Evolutionary conservation across 768 basidiomycete species (phyloP), one percentile per base, ranked within the genome.

Genomic region (Lentinus brumalis): DNA sequence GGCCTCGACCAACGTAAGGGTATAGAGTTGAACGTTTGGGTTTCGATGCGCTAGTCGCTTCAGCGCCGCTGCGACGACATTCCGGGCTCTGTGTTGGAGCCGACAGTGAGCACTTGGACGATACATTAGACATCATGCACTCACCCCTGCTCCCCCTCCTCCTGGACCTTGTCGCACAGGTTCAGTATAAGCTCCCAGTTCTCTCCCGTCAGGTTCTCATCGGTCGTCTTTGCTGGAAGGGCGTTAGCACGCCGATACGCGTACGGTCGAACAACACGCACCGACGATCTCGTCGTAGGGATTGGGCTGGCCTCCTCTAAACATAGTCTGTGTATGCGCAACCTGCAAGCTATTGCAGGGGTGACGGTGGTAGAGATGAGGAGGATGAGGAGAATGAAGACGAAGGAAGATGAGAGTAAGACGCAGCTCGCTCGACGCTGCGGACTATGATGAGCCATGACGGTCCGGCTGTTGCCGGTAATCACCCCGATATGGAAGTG

Each of bases 121-220:
- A 26, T 26, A 26, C 21, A 26, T 26, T 26, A 26, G 21, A 56
- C 38, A 45, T 7, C 29, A 42, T 4, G 54, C n/a, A 74, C 85
- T 63, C 57, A 95, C 96, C 96, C 96, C 50, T 82, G 75, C 70
- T 89, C 86, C 2, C 92, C 90, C 64, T 99, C 96, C 12, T 95
- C 94, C 32, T 82, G 80, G 6, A 99, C 95, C 76, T 97, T 97
- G 78, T 99, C 97, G 67, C 95, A 97, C n/a, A 98, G 75, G 67
- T 91, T 94, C 51, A 98, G 72, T 63, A 96, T 93, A 60, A 94
- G 79, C 71, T 95, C 95, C 97, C 97, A 99, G 75, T 97, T 92
- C 77, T 97, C 96, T 57, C 83, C 81, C 0, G 96, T 96, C 60
- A 96, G 79, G 73, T 94, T 95, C 83, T 98, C 97, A 73, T 96